Base-by-base conservation (phyloP, 768 basidiomycete species). In the Leccinum aurantiacum region DNA sequence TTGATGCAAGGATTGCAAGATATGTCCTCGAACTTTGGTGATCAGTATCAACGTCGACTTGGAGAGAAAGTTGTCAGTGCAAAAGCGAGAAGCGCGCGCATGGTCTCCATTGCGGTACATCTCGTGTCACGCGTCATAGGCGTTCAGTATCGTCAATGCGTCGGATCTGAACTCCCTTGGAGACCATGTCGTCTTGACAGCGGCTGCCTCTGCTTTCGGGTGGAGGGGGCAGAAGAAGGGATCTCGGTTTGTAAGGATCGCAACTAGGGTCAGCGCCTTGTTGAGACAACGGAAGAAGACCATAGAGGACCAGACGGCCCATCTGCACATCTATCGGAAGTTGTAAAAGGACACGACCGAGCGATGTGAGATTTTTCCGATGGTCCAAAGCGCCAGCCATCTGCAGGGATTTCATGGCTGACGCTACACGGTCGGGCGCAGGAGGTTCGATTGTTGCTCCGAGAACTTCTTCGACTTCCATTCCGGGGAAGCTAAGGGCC, bases 251-350 rank as follows among this genome's bases (percentile, higher is more conserved):
- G 91, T 86, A 64, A 97, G 76, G 66, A 97, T 88, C 6, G 93
- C 93, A n/a, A 95, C 95, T 52, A 97, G 82, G 5, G 93, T 92
- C 62, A 98, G 74, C 0, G 92, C 91, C 54, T 87, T 84, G 71
- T 95, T 91, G 46, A 98, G 79, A 74, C 95, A 97, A 60, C 90
- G 85, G 86, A 96, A 96, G 79, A 97, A 91, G 68, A 87, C 85
- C 95, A 72, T 88, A 93, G 4, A 98, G 80, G 55, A 94, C 89
- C 53, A 98, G 78, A 58, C 93, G 87, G 54, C 93, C 95, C 77
- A 98, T 85, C 60, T 92, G 90, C 1, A 86, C 91, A 54, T 97
- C 94, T 44, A 97, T 86, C 3, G 95, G 95, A 0, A 97, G 77
- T 68, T 95, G 90, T 13, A 95, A 83, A 22, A 98, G 82, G 13